A percentile compares a stretch with the other conserved stretches of the same genome.
Evolutionary conservation across 2,329 filamentous ascomycete species (phyloP).

Genomic region (Sclerotinia nivalis): DNA sequence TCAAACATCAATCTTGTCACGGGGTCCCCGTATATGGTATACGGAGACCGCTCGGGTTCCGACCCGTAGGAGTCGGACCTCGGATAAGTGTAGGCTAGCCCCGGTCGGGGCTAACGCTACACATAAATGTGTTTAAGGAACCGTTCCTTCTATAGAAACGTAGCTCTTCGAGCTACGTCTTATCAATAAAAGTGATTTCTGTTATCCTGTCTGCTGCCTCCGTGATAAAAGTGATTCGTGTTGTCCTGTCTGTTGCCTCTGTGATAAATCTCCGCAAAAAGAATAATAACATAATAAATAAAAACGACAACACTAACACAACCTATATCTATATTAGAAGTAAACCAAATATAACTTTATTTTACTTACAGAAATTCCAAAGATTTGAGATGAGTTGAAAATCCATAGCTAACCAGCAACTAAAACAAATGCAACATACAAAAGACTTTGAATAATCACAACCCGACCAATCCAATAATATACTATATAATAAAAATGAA

Average conservation of each 20-base stretch:
- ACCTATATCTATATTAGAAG: background rate
- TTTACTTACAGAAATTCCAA: slow-evolving; percentile 6
- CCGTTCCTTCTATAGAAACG: no score
- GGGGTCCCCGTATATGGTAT: no score
- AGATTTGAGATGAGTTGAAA: slow-evolving; percentile 15
- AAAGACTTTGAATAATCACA: slow-evolving; percentile 26
- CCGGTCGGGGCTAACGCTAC: no score
- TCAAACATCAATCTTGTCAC: slow-evolving; percentile 21
- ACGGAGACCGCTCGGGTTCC: no score
- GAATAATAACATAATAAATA: slow-evolving; percentile 17
- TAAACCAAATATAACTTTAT: background rate
- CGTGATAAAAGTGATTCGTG: no score
- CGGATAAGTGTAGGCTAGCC: no score
- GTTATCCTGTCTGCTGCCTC: no score
- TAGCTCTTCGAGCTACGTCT: no score
- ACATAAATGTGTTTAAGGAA: no score
- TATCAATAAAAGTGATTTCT: no score
- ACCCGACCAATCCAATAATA: slow-evolving; percentile 32
- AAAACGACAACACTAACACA: background rate
- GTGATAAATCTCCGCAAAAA: slow-evolving; percentile 16
- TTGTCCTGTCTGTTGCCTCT: no score
- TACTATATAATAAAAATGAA: slow-evolving; percentile 27
- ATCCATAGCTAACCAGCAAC: background rate
- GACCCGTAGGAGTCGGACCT: no score
- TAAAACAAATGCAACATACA: slow-evolving; percentile 24